Conservation (phyloP, 305 asterid genomes). For the Fraxinus baroniana region DNA sequence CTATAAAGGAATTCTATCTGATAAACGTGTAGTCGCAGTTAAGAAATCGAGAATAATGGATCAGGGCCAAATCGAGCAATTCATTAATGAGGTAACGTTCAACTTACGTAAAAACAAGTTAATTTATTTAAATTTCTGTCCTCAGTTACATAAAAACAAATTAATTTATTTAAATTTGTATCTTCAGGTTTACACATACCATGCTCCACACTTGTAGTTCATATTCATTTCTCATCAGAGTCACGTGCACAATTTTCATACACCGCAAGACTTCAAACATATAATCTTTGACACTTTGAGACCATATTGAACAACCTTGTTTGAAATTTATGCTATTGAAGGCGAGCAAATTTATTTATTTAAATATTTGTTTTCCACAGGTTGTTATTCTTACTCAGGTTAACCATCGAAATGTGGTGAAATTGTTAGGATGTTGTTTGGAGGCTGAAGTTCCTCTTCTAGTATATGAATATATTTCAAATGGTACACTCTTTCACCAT, state of each 20-base stretch:
- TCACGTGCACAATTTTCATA: not conserved
- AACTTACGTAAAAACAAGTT: not conserved
- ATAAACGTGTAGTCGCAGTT: constrained; percentile 45
- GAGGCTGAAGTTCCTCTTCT: constrained; percentile 51
- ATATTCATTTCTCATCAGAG: no score
- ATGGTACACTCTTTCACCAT: constrained; percentile 39
- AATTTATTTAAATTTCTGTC: not conserved
- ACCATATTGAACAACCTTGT: no score
- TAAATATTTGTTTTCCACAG: not conserved
- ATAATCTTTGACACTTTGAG: no score
- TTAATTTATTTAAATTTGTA: no score
- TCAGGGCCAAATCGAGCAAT: constrained; percentile 40
- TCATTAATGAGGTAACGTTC: constrained; percentile 39
- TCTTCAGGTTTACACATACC: no score
- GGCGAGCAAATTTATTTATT: not conserved
- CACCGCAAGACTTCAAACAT: no score
- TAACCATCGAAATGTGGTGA: constrained; percentile 53
- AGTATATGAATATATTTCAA: constrained; percentile 45
- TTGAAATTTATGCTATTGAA: not conserved
- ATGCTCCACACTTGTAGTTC: no score
- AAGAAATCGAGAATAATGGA: constrained; percentile 50
- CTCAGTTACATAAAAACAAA: no score
- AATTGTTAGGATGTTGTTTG: constrained; percentile 47
- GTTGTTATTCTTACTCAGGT: constrained; percentile 50
- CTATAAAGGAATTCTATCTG: no score